These are phyloP conservation scores for Ulota crispa DNA, from an alignment of 225 moss, liverwort and hornwort genomes.

Conservation along the genomic window DNA sequence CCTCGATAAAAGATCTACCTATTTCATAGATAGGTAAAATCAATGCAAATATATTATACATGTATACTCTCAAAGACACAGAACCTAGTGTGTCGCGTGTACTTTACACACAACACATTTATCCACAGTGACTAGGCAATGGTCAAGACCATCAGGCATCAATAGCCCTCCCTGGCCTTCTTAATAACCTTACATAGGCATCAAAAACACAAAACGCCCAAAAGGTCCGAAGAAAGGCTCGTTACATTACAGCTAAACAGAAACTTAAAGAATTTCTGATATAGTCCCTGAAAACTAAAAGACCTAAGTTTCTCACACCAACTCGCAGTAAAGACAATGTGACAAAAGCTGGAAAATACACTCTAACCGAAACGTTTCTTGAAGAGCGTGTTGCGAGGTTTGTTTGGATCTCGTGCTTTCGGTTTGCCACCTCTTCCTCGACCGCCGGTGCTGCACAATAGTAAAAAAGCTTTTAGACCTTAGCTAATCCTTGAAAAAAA, in stretches of 20 bases:
- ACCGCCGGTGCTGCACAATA: constrained; percentile 50
- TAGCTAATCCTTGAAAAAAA: not conserved
- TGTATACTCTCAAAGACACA: too few species aligned
- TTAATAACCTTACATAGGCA: not conserved
- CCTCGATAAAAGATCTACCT: too few species aligned
- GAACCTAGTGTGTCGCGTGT: not conserved
- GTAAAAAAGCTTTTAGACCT: not conserved
- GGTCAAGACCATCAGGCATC: not conserved
- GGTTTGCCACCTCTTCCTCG: constrained; percentile 55
- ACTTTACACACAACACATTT: not conserved
- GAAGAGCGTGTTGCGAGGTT: constrained; percentile 64
- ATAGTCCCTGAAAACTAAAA: not conserved
- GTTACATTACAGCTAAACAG: not conserved
- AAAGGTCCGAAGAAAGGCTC: not conserved
- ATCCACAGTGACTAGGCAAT: not conserved
- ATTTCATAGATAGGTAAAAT: too few species aligned
- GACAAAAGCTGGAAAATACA: not conserved
- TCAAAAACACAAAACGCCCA: not conserved
- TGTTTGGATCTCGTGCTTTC: constrained; percentile 69
- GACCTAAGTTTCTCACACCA: not conserved
- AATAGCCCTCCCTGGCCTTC: not conserved
- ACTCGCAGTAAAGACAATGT: not conserved
- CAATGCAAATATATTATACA: too few species aligned
- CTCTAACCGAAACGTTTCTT: constrained; percentile 60
- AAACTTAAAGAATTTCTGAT: not conserved